phyloP scores from a whole-genome alignment of 2,329 filamentous ascomycete genomes.

The Aspergillus fijiensis region DNA sequence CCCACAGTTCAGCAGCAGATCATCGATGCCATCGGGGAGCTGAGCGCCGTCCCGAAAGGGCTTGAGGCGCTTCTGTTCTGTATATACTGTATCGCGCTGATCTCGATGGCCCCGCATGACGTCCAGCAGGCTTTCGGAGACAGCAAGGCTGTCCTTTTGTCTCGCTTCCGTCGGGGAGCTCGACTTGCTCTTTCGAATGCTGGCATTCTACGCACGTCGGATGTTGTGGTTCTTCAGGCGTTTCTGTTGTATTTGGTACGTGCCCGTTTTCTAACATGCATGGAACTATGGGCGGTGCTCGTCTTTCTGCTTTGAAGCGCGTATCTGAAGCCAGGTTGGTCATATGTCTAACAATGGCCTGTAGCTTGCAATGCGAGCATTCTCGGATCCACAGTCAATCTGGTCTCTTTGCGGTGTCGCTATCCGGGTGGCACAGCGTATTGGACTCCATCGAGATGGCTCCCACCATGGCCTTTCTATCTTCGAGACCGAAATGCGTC shows the following conservation, averaged over 20 bases:
- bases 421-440: slow-evolving; percentile 48
- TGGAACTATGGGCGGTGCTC: too few species aligned
- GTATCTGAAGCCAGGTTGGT: neutral
- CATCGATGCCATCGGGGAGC: slow-evolving; percentile 59
- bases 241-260: slow-evolving; percentile 47
- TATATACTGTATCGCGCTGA: slow-evolving; percentile 60
- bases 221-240: slow-evolving; percentile 48
- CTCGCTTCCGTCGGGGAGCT: slow-evolving; percentile 43
- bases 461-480: slow-evolving; percentile 45
- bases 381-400: slow-evolving; percentile 49
- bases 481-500: slow-evolving; percentile 47
- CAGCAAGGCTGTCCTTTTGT: slow-evolving; percentile 29
- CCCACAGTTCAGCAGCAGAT: slow-evolving; percentile 64
- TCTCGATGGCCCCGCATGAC: slow-evolving; percentile 57
- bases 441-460: slow-evolving; percentile 52
- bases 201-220: slow-evolving; percentile 45
- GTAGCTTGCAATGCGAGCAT: slow-evolving; percentile 35
- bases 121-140: slow-evolving; percentile 43
- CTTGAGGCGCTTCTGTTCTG: slow-evolving; percentile 67
- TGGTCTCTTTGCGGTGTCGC: slow-evolving; percentile 54
- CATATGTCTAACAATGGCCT: neutral
- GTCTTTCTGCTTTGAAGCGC: neutral
- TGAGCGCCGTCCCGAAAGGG: slow-evolving; percentile 54
- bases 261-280: neutral
- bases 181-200: slow-evolving; percentile 35